Evolutionary conservation across 2,329 filamentous ascomycete genomes (phyloP), one percentile per base, ranked within the genome.

Genomic region (Fusarium torulosum): DNA sequence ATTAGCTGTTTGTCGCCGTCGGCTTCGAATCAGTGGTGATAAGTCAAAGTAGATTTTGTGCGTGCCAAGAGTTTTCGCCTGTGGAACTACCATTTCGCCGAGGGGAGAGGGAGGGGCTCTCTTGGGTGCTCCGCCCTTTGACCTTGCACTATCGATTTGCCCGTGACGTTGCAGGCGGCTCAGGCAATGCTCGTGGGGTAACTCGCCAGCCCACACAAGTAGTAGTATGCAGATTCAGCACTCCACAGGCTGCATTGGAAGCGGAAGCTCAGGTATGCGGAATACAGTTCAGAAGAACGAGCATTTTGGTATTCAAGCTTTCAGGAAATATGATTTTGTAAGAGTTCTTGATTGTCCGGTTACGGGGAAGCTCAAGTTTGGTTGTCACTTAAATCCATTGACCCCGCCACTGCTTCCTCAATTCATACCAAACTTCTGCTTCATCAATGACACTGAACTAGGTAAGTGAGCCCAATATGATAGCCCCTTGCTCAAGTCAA

Each of bases 1-100:
- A 70, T 71, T 74, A 75, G 74, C 76, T 77, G 74, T 74, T 67
- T 76, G 74, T 78, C 76, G 76, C 75, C 75, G 75, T 74, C 75
- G 72, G 71, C 70, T 76, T 72, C 69, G 56, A 69, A 67, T 61
- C 71, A 68, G 67, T 78, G 73, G 67, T 78, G 76, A 76, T 76
- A 71, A 74, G 74, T 75, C 71, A 72, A 75, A 76, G 76, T 75
- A 73, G 76, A 75, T 80, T 80, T 81, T 81, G 79, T 81, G 79
- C 79, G 79, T 80, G 79, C 78, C 79, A 80, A 80, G 78, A 80
- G 72, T 80, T 81, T 79, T 79, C 77, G 76, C 75, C 66, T 74
- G 69, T 74, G 78, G 78, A 79, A 76, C 74, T 75, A 78, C 72
- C 78, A 73, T 79, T 78, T 77, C 70, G 69, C 77, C 76, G 77